Percentiles rank a stretch among this genome's conserved stretches.
phyloP scores from a whole-genome alignment of 768 basidiomycete genomes.

The Suillus fuscotomentosus region DNA sequence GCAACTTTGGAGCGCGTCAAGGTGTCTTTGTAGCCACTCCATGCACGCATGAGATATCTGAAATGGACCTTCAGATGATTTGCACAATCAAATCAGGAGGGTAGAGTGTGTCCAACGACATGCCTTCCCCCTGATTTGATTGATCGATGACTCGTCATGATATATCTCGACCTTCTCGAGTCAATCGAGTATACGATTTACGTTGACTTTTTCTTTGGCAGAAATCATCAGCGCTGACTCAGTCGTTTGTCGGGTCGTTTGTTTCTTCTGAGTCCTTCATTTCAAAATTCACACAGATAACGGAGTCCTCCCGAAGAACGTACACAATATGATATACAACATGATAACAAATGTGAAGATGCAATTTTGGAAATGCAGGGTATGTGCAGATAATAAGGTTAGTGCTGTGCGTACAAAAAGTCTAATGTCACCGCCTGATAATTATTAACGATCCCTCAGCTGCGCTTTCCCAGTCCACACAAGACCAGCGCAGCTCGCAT shows the following conservation, averaged over 20 bases:
- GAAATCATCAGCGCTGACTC: not conserved
- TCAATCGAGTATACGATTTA: not conserved
- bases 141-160: not conserved
- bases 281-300: not conserved
- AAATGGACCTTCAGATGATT: not conserved
- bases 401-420: slow-evolving; percentile 1
- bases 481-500: slow-evolving; percentile 70
- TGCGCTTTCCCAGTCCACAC: slow-evolving; percentile 48
- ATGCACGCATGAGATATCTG: not conserved
- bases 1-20: not conserved
- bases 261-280: not conserved
- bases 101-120: too few species aligned
- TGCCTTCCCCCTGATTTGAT: not conserved
- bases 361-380: slow-evolving; percentile 5
- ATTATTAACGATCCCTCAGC: not conserved
- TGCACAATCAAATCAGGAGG: too few species aligned
- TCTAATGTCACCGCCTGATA: not conserved
- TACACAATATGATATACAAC: not conserved
- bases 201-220: not conserved
- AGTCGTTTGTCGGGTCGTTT: not conserved
- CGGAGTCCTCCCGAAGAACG: not conserved
- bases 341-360: not conserved
- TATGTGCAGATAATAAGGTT: slow-evolving; percentile 1
- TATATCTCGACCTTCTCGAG: not conserved
- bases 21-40: not conserved